Conservation (phyloP, 2,329 filamentous ascomycete species). For the Simplicillium sp. region DNA sequence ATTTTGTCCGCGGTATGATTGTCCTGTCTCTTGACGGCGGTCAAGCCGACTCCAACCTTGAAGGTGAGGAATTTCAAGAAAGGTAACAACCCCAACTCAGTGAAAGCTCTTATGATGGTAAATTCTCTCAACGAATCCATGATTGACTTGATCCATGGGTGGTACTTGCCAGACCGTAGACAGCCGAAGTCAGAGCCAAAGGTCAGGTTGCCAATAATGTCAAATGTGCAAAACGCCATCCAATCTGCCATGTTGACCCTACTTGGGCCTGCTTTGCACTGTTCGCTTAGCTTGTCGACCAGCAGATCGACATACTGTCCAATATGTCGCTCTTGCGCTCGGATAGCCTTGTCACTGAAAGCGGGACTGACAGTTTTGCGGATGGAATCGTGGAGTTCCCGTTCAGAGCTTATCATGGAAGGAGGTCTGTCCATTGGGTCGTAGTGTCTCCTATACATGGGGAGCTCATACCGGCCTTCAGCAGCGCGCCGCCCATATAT, state of each 20-base stretch:
- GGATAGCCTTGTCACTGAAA: constrained; percentile 15
- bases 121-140: neutral
- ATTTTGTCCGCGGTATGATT: constrained; percentile 4
- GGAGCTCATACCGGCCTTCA: neutral
- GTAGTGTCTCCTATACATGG: neutral
- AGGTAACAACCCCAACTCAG: neutral
- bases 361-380: constrained; percentile 10
- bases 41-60: neutral
- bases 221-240: constrained; percentile 16
- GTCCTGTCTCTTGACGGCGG: neutral
- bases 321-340: constrained; percentile 15
- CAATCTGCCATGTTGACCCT: neutral
- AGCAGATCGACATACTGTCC: constrained; percentile 11
- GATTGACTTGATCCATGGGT: constrained; percentile 1
- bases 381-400: constrained; percentile 9
- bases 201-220: constrained; percentile 24
- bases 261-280: constrained; percentile 2
- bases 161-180: constrained; percentile 10
- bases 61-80: neutral
- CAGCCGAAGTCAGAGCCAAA: constrained; percentile 29
- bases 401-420: constrained; percentile 6
- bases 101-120: neutral
- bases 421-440: neutral
- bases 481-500: constrained; percentile 20
- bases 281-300: constrained; percentile 7